Evolutionary conservation across 225 moss, liverwort and hornwort genomes (phyloP).

Genomic region (Antitrichia curtipendula): DNA sequence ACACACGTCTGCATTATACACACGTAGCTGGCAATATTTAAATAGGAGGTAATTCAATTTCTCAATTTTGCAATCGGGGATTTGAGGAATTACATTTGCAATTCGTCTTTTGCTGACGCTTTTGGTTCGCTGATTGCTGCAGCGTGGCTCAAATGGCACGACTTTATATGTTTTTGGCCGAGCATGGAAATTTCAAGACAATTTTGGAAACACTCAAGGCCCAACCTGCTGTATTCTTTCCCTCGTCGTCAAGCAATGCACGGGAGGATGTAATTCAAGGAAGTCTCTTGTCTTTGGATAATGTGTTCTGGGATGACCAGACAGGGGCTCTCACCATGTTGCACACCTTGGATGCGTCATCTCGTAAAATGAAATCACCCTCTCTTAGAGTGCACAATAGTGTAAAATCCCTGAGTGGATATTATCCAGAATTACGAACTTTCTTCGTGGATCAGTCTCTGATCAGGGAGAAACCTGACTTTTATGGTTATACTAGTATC

Average conservation of each 20-base stretch:
- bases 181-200: constrained; percentile 29
- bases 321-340: constrained; percentile 36
- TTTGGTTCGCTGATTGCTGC: constrained; percentile 1
- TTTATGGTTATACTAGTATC: constrained; percentile 54
- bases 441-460: constrained; percentile 60
- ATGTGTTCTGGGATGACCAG: constrained; percentile 71
- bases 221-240: constrained; percentile 52
- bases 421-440: constrained; percentile 55
- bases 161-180: constrained; percentile 59
- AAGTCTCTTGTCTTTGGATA: constrained; percentile 22
- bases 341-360: constrained; percentile 15
- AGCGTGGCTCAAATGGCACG: constrained; percentile 79
- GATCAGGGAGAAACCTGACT: constrained; percentile 61
- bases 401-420: constrained; percentile 26
- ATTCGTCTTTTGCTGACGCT: background rate
- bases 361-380: background rate
- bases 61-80: background rate
- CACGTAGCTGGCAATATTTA: background rate
- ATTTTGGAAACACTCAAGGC: constrained; percentile 29
- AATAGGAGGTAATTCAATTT: background rate
- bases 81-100: background rate
- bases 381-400: background rate
- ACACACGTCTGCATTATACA: background rate
- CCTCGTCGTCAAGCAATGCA: constrained; percentile 20
- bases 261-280: constrained; percentile 46